Conservation (phyloP, 768 basidiomycete species). For the Boletellus ananas region DNA sequence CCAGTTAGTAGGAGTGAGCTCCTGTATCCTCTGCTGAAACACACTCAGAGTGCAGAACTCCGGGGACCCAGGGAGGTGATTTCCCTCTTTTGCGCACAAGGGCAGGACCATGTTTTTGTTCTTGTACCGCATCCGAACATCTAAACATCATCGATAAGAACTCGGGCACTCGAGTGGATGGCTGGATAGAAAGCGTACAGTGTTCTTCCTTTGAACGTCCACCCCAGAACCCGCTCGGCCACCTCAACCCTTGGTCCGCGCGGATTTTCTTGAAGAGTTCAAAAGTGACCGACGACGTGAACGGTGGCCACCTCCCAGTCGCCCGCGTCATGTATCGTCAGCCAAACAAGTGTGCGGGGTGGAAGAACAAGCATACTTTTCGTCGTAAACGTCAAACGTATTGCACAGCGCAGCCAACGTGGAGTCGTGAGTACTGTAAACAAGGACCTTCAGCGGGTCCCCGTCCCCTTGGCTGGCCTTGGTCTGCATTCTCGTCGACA, state of each 20-base stretch:
- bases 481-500: conserved; percentile 58
- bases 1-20: conserved; percentile 66
- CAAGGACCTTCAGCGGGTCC: conserved; percentile 58
- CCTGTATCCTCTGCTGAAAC: conserved; percentile 57
- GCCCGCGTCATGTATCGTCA: background rate
- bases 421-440: conserved; percentile 73
- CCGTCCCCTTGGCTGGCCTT: conserved; percentile 45
- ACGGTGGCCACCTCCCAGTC: conserved; percentile 61
- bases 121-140: conserved; percentile 74
- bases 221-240: conserved; percentile 38
- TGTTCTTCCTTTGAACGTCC: conserved; percentile 34
- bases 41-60: conserved; percentile 70
- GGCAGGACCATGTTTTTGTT: conserved; percentile 63
- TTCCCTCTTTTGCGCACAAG: conserved; percentile 58
- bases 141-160: conserved; percentile 27
- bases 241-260: background rate
- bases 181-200: conserved; percentile 32
- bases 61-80: conserved; percentile 65
- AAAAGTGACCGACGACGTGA: conserved; percentile 70
- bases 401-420: conserved; percentile 58
- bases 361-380: conserved; percentile 44
- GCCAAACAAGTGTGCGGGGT: background rate
- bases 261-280: conserved; percentile 58
- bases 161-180: too few species aligned
- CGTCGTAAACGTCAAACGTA: conserved; percentile 71